Percentiles rank a stretch among this genome's conserved stretches.
Evolutionary conservation across 225 moss, liverwort and hornwort species (phyloP).

Genomic region (Polytrichum formosum): DNA sequence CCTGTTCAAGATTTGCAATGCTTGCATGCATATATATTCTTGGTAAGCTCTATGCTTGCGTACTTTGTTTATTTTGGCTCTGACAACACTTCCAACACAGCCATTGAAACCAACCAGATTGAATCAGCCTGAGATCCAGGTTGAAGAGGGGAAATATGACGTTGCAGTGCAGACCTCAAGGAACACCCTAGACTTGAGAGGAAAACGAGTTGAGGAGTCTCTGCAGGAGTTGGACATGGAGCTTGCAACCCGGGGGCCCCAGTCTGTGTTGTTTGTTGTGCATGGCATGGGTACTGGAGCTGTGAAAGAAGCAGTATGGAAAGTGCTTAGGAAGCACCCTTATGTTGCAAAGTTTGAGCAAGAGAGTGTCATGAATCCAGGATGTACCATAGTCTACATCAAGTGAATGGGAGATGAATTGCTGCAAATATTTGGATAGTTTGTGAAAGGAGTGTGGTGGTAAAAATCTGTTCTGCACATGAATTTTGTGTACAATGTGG

Average conservation of each 20-base stretch:
- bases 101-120: constrained; percentile 28
- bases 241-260: constrained; percentile 62
- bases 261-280: constrained; percentile 78
- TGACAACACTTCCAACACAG: constrained; percentile 10
- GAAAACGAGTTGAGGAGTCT: constrained; percentile 78
- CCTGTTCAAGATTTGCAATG: no score
- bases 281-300: constrained; percentile 96
- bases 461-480: no score
- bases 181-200: constrained; percentile 86
- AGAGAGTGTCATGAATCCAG: constrained; percentile 81
- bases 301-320: constrained; percentile 83
- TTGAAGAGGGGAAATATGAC: constrained; percentile 52
- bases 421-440: no score
- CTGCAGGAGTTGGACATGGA: constrained; percentile 69
- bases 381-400: constrained; percentile 88
- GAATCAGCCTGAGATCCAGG: constrained; percentile 31
- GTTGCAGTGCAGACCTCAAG: constrained; percentile 85
- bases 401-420: constrained; percentile 29
- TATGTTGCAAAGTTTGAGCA: constrained; percentile 85
- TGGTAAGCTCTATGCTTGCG: not conserved
- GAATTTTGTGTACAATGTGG: no score
- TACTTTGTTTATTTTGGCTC: not conserved
- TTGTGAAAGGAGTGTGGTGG: no score
- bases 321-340: constrained; percentile 73
- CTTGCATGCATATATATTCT: no score